Conservation (phyloP, 2,329 filamentous ascomycete genomes). For the Aureobasidium sp. region DNA sequence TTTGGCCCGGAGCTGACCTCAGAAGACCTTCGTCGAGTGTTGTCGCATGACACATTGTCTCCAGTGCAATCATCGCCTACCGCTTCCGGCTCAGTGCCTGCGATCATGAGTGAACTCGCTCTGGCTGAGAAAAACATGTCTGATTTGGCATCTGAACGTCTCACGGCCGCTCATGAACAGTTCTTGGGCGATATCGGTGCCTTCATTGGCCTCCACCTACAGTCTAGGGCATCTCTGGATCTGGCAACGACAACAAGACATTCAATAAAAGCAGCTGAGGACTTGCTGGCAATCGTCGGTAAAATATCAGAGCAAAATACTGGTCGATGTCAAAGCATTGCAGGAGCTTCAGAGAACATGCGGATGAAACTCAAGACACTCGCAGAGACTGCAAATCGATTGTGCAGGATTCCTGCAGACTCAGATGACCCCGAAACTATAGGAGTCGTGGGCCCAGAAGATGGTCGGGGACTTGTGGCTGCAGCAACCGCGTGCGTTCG, state of each 20-base stretch:
- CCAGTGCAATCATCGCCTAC: not conserved
- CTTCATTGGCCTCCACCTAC: conserved; percentile 87
- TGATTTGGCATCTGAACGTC: conserved; percentile 71
- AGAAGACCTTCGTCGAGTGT: not conserved
- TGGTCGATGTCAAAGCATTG: conserved; percentile 58
- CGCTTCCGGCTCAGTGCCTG: not conserved
- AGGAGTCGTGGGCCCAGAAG: conserved; percentile 71
- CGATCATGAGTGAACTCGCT: not conserved
- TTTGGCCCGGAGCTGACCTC: not conserved
- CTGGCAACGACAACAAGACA: conserved; percentile 75
- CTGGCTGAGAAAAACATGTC: not conserved
- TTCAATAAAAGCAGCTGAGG: conserved; percentile 72
- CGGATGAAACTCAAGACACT: conserved; percentile 73
- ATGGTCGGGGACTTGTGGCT: conserved; percentile 66
- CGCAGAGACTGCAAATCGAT: conserved; percentile 72
- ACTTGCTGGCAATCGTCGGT: conserved; percentile 72
- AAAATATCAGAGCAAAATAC: conserved; percentile 73
- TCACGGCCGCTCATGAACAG: conserved; percentile 73
- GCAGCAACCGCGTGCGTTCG: conserved; percentile 84
- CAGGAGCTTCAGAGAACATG: conserved; percentile 66
- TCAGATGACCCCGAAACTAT: conserved; percentile 70
- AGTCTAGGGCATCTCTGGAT: conserved; percentile 83
- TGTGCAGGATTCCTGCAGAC: conserved; percentile 61
- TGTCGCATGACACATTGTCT: not conserved
- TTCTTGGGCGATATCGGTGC: conserved; percentile 88